Base-by-base conservation (phyloP, 768 basidiomycete species). In the Coprinopsis cinerea region DNA sequence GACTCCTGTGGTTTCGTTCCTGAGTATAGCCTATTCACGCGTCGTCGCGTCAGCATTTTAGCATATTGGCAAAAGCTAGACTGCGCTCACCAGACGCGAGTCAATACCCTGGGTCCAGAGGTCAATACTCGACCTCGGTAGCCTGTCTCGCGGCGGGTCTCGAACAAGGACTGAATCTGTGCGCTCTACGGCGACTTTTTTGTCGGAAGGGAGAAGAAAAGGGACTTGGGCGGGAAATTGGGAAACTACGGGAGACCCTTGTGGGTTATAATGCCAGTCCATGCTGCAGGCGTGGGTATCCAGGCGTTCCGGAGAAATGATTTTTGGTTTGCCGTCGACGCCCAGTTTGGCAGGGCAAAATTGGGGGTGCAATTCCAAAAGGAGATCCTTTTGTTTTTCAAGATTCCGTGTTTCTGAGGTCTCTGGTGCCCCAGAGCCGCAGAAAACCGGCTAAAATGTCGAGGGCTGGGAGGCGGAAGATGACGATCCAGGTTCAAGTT, bases 111-210 rank as follows among this genome's bases (percentile, higher is more conserved):
- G 41, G n/a, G 53, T 55, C 50, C 37, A 49, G 37, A 51, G 44
- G 18, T 53, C 58, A 47, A 53, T 47, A 24, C 45, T 28, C 14
- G 53, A 44, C 17, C 50, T 58, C 36, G 57, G 56, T 35, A 64
- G 63, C 13, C 56, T 59, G 45, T 63, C 59, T 45, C 64, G 59
- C 4, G 65, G 64, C 20, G 67, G 62, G 49, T 66, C 60, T 55
- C 65, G 59, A 27, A 68, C 64, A 20, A 64, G 43, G 37, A 62
- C 27, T 14, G 7, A 7, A 43, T 26, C 37, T 15, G 39, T 25
- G 13, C 7, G 27, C 40, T 17, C 1, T n/a, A 24, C 42, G 23
- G 24, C 17, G 10, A 24, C 10, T 26, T 40, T 50, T 44, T 26
- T n/a, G 41, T 14, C 25, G 20, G 42, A 32, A 27, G 41, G 20